Evolutionary conservation across 1,139 yeast genomes (phyloP), one percentile per base, ranked within the genome.

Genomic region (Blastobotrys elegans): DNA sequence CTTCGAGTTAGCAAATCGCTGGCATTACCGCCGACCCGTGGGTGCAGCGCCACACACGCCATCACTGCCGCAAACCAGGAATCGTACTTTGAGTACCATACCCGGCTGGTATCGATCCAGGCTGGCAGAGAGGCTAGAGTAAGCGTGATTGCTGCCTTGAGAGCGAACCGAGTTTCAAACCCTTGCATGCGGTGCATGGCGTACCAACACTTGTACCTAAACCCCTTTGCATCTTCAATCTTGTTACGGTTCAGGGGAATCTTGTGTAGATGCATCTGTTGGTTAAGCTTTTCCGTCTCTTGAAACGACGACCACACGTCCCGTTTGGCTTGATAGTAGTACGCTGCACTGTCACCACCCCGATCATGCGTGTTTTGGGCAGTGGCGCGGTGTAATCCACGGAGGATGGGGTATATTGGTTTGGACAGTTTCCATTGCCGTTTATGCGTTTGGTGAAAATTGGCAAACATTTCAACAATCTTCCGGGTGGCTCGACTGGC

Each of bases 271-370:
- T 39, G 17, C 16, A 16, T 4, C 7, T 14, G 42, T 20, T 11
- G 11, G 24, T 20, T 39, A 20, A 70, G 53, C 51, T 70, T 66
- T 54, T 54, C 56, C 2, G 70, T 61, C 49, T 69, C 68, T 47
- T 73, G 76, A 51, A 74, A 72, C 0, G 74, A 69, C 42, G 75
- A 76, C 44, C 74, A 78, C 6, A 77, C 77, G 44, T 73, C 79
- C 13, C 62, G 47, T 45, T 70, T 69, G 1, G 73, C 66, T 46
- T 71, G 74, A 48, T 65, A 66, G 51, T 73, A 74, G 43, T 69
- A 67, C 21, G 69, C 64, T 4, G 73, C 70, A 18, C 69, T 65
- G 33, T 70, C 70, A 1, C 75, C 73, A 22, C 79, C 79, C 50
- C 73, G 70, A 56, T 75, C 79, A 38, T 69, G 66, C 4, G 71